Evolutionary conservation across 2,329 filamentous ascomycete genomes (phyloP).

Genomic region (Colletotrichum noveboracense): DNA sequence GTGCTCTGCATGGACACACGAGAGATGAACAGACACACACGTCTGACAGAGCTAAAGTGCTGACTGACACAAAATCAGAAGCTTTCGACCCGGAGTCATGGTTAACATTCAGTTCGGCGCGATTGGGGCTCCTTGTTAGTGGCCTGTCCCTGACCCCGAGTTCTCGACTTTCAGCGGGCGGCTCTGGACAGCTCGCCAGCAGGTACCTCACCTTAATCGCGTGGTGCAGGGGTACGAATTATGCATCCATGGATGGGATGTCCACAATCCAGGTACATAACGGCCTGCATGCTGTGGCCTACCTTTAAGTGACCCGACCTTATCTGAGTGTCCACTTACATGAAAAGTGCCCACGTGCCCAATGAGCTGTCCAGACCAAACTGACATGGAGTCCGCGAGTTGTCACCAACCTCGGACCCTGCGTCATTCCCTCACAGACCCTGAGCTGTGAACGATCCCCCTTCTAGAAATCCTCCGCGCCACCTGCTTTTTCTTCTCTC

Average conservation of each 20-base stretch:
- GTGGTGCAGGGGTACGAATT: neutral
- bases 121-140: neutral
- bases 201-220: neutral
- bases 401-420: neutral
- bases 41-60: neutral
- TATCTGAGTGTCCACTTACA: neutral
- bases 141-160: neutral
- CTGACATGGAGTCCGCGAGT: neutral
- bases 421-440: slow-evolving; percentile 3
- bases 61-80: neutral
- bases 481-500: neutral
- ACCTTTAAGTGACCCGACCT: neutral
- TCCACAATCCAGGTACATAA: neutral
- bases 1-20: neutral
- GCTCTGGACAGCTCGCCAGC: neutral
- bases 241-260: neutral
- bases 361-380: neutral
- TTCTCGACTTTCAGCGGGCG: neutral
- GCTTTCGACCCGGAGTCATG: neutral
- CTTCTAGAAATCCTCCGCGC: neutral
- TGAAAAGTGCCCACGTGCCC: neutral
- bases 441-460: neutral
- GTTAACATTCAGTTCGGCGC: neutral
- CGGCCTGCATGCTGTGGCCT: neutral
- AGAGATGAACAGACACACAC: neutral